Evolutionary conservation across 2,329 filamentous ascomycete genomes (phyloP).

Genomic region (Simplicillium sp.): DNA sequence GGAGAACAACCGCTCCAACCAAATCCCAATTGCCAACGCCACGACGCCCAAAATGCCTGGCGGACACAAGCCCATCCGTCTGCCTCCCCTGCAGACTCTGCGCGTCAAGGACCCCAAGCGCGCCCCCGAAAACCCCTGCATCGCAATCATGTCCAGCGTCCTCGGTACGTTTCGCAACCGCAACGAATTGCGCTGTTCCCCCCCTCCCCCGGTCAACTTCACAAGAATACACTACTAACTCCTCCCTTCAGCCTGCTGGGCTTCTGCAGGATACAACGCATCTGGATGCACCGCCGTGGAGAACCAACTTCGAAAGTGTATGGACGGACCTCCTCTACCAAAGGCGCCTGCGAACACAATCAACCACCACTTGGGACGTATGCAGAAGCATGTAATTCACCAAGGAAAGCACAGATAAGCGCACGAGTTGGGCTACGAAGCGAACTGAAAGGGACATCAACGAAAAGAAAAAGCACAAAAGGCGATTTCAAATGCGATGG

Average conservation of each 20-base stretch:
- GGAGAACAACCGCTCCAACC: neutral
- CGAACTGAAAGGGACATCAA: neutral
- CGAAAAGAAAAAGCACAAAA: neutral
- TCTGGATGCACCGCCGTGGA: conserved; percentile 50
- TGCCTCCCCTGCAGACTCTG: conserved; percentile 46
- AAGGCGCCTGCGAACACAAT: conserved; percentile 59
- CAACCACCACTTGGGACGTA: conserved; percentile 86
- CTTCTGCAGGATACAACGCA: conserved; percentile 62
- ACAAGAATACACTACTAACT: too few relatives aligned
- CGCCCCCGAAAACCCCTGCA: conserved; percentile 40
- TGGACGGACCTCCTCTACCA: conserved; percentile 63
- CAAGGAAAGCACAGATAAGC: conserved; percentile 23
- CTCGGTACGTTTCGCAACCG: conserved; percentile 33
- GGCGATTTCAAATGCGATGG: neutral
- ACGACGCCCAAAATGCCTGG: conserved; percentile 27
- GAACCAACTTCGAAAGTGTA: conserved; percentile 54
- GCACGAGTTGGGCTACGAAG: neutral
- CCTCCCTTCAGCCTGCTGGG: conserved; percentile 65
- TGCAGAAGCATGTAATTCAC: conserved; percentile 57
- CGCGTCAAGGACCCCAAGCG: conserved; percentile 45
- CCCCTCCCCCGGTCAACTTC: conserved; percentile 4
- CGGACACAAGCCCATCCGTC: conserved; percentile 41
- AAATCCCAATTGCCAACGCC: neutral
- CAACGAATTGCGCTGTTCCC: too few relatives aligned
- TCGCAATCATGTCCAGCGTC: conserved; percentile 47